Conservation (phyloP, 140 eudicot species). For the Flaveria floridana region DNA sequence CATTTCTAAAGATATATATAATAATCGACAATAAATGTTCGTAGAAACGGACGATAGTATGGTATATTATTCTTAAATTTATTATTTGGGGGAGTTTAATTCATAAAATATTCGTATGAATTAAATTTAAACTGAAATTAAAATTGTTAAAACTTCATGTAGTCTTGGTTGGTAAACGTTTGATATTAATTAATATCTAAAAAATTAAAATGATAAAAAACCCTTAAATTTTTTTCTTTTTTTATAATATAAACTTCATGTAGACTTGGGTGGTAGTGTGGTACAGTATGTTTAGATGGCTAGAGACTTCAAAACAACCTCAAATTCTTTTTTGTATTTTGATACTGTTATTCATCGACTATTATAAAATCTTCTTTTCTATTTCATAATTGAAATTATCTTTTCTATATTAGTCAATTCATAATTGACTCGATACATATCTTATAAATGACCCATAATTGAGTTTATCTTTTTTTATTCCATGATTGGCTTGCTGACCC, state of each 20-base stretch:
- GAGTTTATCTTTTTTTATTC: background rate
- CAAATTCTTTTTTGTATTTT: too few relatives aligned
- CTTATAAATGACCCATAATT: conserved; percentile 11
- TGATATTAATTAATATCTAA: too few relatives aligned
- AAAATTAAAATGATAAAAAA: too few relatives aligned
- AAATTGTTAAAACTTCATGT: too few relatives aligned
- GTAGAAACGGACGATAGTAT: background rate
- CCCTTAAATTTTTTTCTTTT: too few relatives aligned
- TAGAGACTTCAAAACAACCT: too few relatives aligned
- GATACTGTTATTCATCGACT: background rate
- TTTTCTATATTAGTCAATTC: background rate
- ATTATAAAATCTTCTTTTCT: background rate
- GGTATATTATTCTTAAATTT: too few relatives aligned
- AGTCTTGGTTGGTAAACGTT: too few relatives aligned
- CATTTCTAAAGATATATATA: background rate
- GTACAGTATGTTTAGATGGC: too few relatives aligned
- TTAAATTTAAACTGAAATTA: too few relatives aligned
- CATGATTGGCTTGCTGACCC: conserved; percentile 17
- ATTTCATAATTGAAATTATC: background rate
- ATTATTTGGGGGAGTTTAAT: background rate
- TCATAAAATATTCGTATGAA: background rate
- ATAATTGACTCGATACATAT: background rate
- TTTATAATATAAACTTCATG: too few relatives aligned
- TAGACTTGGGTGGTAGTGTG: too few relatives aligned
- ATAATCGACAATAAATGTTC: background rate